Evolutionary conservation across 1,139 yeast species (phyloP).

Genomic region (Scheffersomyces quercinus): DNA sequence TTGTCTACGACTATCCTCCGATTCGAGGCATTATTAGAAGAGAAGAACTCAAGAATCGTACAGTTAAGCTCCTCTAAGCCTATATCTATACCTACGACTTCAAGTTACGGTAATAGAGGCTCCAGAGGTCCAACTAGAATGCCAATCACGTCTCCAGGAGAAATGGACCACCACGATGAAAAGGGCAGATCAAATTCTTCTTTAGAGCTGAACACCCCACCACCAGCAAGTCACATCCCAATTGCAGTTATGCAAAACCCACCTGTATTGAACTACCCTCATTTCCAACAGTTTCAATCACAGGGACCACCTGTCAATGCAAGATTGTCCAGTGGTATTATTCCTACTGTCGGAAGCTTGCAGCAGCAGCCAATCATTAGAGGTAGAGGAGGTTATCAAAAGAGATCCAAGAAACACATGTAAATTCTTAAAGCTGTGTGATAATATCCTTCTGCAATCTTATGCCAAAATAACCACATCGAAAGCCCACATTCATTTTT

Average conservation of each 20-base stretch:
- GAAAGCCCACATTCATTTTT: too few species aligned
- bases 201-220: constrained; percentile 6
- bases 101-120: constrained; percentile 2
- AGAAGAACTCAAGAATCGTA: constrained; percentile 36
- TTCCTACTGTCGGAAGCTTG: constrained; percentile 7
- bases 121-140: constrained; percentile 5
- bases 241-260: neutral
- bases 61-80: constrained; percentile 44
- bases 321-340: constrained; percentile 1
- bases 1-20: constrained; percentile 28
- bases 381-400: constrained; percentile 55
- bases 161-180: constrained; percentile 3
- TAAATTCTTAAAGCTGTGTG: constrained; percentile 2
- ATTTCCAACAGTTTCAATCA: constrained; percentile 2
- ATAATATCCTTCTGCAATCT: neutral
- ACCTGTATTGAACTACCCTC: neutral
- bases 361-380: constrained; percentile 34
- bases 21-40: constrained; percentile 40
- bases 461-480: too few species aligned
- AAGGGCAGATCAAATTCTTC: constrained; percentile 13
- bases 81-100: constrained; percentile 36
- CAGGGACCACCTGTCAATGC: neutral
- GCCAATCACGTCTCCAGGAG: constrained; percentile 2
- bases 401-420: constrained; percentile 39
- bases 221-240: constrained; percentile 1